Evolutionary conservation across 352 stramenopile species (phyloP).

Genomic region (Pythium utonaiense): DNA sequence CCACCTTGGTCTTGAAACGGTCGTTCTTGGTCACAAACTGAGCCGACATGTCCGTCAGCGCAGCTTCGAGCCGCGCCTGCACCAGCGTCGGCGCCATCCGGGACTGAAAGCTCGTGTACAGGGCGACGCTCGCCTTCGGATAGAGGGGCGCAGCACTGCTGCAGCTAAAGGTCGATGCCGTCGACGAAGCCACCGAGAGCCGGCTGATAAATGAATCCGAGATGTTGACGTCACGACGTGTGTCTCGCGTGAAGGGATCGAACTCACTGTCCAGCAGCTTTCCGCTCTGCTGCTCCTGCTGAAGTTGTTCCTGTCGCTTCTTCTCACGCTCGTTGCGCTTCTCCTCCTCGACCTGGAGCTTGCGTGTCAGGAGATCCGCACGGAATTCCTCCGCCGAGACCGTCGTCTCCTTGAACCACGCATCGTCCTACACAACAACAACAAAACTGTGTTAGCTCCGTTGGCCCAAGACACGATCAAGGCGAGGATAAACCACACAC

Average conservation of each 20-base stretch:
- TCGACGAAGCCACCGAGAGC: constrained; percentile 24
- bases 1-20: constrained; percentile 74
- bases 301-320: constrained; percentile 41
- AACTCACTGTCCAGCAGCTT: constrained; percentile 53
- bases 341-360: constrained; percentile 63
- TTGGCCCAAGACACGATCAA: no score
- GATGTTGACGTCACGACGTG: constrained; percentile 41
- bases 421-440: constrained; percentile 35
- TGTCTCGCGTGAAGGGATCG: constrained; percentile 52
- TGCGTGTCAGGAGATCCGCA: constrained; percentile 52
- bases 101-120: constrained; percentile 80
- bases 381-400: constrained; percentile 41
- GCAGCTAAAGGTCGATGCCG: constrained; percentile 19
- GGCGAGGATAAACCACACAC: no score
- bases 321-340: constrained; percentile 65
- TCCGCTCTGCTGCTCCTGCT: constrained; percentile 36
- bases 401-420: constrained; percentile 55
- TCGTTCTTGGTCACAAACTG: constrained; percentile 51
- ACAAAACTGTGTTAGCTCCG: constrained; percentile 1
- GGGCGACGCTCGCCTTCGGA: constrained; percentile 47
- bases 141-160: constrained; percentile 41
- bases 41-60: constrained; percentile 43
- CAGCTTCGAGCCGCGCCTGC: constrained; percentile 52
- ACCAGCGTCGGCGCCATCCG: constrained; percentile 40
- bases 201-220: constrained; percentile 28